Evolutionary conservation across 768 basidiomycete genomes (phyloP).

Genomic region (Pleurotus cornucopiae): DNA sequence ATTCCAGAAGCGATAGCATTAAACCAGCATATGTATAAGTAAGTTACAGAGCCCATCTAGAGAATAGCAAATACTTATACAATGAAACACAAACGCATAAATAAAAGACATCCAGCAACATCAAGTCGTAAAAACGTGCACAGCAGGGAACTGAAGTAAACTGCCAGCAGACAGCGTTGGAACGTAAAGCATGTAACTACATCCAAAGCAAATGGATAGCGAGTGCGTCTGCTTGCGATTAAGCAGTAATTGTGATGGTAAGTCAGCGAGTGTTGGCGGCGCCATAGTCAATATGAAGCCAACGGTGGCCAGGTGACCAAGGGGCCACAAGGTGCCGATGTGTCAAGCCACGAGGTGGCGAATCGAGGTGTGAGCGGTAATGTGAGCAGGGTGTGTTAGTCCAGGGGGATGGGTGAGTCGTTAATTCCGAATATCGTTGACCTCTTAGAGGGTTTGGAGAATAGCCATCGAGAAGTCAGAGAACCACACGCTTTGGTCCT

Average conservation of each 20-base stretch:
- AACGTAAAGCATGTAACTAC: background rate
- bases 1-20: background rate
- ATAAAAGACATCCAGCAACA: constrained; percentile 3
- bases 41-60: constrained; percentile 3
- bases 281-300: constrained; percentile 4
- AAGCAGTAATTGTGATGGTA: constrained; percentile 3
- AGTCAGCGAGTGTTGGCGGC: constrained; percentile 11
- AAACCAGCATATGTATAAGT: constrained; percentile 6
- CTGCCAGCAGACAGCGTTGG: constrained; percentile 5
- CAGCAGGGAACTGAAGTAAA: constrained; percentile 1
- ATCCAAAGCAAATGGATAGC: constrained; percentile 4
- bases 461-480: constrained; percentile 68
- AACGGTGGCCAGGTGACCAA: background rate
- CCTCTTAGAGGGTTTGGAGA: constrained; percentile 36
- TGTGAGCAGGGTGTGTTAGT: background rate
- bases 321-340: background rate
- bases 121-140: constrained; percentile 7
- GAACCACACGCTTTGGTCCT: constrained; percentile 60
- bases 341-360: background rate
- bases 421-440: constrained; percentile 3
- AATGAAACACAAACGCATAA: constrained; percentile 5
- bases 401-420: background rate
- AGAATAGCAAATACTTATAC: constrained; percentile 4
- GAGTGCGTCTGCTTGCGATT: constrained; percentile 5
- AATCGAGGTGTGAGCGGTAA: background rate